Evolutionary conservation across 2,329 filamentous ascomycete species (phyloP).

Genomic region (Eutypella sp.): DNA sequence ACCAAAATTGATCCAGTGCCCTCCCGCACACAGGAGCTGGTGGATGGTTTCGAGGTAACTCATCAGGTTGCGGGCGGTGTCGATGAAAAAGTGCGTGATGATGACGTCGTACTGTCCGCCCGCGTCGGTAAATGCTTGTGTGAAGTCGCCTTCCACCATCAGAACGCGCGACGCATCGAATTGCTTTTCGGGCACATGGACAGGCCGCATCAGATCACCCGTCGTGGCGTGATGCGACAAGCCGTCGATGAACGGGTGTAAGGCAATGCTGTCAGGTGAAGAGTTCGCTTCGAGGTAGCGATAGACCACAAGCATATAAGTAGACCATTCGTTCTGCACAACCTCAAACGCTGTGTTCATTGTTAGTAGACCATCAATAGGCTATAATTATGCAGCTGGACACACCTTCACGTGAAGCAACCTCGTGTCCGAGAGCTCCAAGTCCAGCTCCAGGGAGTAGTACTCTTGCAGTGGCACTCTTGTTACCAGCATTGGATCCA

Average conservation of each 20-base stretch:
- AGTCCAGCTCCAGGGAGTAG: conserved; percentile 50
- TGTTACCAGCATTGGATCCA: conserved; percentile 5
- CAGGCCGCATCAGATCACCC: conserved; percentile 38
- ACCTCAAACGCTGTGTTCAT: conserved; percentile 38
- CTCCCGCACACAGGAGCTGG: conserved; percentile 39
- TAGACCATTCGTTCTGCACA: conserved; percentile 53
- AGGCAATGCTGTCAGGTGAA: conserved; percentile 15
- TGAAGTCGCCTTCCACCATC: conserved; percentile 54
- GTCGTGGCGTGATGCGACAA: conserved; percentile 51
- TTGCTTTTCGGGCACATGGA: conserved; percentile 40
- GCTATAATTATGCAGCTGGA: background rate
- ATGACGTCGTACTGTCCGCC: conserved; percentile 40
- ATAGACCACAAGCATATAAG: conserved; percentile 52
- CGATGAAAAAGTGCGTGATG: conserved; percentile 56
- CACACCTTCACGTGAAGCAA: conserved; percentile 36
- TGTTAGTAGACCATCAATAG: conserved; percentile 8
- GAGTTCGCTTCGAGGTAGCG: conserved; percentile 38
- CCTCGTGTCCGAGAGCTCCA: conserved; percentile 47
- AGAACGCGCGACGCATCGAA: conserved; percentile 34
- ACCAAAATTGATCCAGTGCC: conserved; percentile 52
- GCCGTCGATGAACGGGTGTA: conserved; percentile 51
- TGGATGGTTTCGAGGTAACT: conserved; percentile 51
- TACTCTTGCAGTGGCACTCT: conserved; percentile 23
- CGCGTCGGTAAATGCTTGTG: conserved; percentile 30
- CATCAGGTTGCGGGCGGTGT: conserved; percentile 53